Evolutionary conservation across 768 basidiomycete genomes (phyloP), one percentile per base, ranked within the genome.

Genomic region (Xanthoconium purpureum): DNA sequence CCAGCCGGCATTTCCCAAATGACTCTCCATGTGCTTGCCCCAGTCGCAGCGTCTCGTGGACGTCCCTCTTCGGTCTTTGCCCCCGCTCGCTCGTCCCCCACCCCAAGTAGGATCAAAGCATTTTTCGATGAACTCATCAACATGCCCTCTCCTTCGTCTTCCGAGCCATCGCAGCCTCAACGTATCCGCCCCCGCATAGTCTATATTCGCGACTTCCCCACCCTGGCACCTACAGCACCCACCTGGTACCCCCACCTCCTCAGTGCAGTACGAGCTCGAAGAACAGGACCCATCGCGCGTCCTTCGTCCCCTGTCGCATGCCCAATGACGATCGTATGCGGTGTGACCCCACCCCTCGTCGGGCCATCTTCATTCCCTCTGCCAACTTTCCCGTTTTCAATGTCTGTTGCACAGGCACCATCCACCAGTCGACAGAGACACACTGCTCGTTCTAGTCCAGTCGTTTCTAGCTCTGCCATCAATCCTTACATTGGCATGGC

Each of bases 241-340:
- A 71, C 78, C 0, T 94, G 95, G 93, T 95, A 89, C 66, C 84
- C 91, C 12, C 79, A 86, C 38, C 79, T 98, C 28, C 77, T 94
- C 14, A 78, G 83, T 30, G 87, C 91, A 13, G 89, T 95, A n/a
- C 83, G 86, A 42, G 77, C 85, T 53, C 81, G 91, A 37, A 82
- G 94, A 33, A 80, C 83, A 59, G 85, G 88, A 3, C 77, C 85
- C 4, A 73, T 87, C 9, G 72, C 84, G 1, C 77, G 83, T 30
- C 78, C 84, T 12, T 77, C 82, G 6, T 81, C 84, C n/a, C 80
- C 84, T 2, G 80, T 85, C 13, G 61, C 71, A 36, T 84, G 84
- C 65, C 91, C 93, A 3, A 89, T 87, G 63, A 83, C 87, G 9
- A 91, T 97, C 46, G 78, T 97, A 17, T 89, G 96, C 63, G 92